Base-by-base conservation (phyloP, 169 alveolate species). In the Eimeria nieschulzi region DNA sequence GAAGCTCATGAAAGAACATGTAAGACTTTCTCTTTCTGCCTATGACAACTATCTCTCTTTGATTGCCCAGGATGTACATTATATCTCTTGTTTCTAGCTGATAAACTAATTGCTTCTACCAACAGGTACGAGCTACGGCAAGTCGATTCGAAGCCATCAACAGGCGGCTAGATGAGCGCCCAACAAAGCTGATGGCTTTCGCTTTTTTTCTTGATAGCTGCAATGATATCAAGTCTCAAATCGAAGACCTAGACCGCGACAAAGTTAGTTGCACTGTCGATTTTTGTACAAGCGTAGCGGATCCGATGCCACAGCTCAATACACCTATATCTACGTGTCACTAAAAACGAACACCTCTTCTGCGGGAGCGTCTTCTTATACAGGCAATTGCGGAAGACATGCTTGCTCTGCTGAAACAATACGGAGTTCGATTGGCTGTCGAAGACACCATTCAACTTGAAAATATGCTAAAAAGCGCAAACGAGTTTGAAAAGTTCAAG, bases 371-470 rank as follows among this genome's bases (percentile, higher is more conserved):
- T 5, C 68, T 59, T 59, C 1, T 46, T 83, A 6, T 61, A 39
- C 90, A 78, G 93, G 83, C 93, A 55, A 76, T 72, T 23, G 93
- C 93, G 17, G 93, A 90, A 5, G 93, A 90, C 59, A 90, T 90
- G 93, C 68, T 90, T 78, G 61, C 88, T 76, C 66, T 90, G 54
- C n/a, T 90, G 64, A 90, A 79, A 53, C 90, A 78, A 76, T 90
- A 90, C 90, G 90, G 86, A 5, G 93, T 90, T 21, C 88, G 93
- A 13, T 39, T 78, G 25, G 93, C 90, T 21, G 93, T 90, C 23
- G 93, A 90, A 78, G 93, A 90, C 75, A 66, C 93, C 53, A 90
- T 90, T 66, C 93, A 76, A 33, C 93, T 90, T 33, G 93, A 90
- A 83, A 90, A 66, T 46, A 54, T 90, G 73, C 66, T 76, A 75